phyloP scores from a whole-genome alignment of 148 eudicot genomes.

The Persicaria maculosa region DNA sequence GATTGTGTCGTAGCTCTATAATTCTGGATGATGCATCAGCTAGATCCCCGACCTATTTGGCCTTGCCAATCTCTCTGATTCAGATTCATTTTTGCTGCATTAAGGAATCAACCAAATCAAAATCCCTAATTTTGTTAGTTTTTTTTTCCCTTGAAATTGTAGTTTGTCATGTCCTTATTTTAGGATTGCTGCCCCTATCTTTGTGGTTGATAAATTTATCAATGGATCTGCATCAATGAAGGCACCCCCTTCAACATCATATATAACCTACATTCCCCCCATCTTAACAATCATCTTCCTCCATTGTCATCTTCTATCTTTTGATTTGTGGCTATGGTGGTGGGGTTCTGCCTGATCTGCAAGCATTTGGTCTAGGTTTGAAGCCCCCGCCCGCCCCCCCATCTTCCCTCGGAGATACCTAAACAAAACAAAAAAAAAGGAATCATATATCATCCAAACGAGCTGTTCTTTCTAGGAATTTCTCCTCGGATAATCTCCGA shows the following conservation, averaged over 20 bases:
- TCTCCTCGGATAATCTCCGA: background rate
- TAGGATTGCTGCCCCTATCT: background rate
- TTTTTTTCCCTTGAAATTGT: background rate
- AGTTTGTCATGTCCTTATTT: background rate
- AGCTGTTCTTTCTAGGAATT: background rate
- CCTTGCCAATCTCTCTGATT: background rate
- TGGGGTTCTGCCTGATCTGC: conserved; percentile 10
- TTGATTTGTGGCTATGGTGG: conserved; percentile 10
- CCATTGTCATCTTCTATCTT: conserved; percentile 3
- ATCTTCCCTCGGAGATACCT: background rate
- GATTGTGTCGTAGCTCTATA: too few species aligned
- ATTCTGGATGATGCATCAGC: background rate
- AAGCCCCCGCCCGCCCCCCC: conserved; percentile 3
- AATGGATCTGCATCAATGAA: background rate
- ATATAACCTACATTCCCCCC: background rate
- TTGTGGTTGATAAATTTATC: background rate
- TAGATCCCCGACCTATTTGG: background rate
- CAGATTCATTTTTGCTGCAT: background rate
- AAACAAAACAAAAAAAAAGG: too few species aligned
- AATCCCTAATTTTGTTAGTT: background rate
- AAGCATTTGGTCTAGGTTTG: conserved; percentile 1
- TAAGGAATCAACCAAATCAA: background rate
- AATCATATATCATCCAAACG: background rate
- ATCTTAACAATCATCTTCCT: background rate
- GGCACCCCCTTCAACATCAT: background rate